These are phyloP conservation scores for Albifimbria verrucaria DNA, from an alignment of 2,329 filamentous ascomycete genomes.

Conservation along the genomic window DNA sequence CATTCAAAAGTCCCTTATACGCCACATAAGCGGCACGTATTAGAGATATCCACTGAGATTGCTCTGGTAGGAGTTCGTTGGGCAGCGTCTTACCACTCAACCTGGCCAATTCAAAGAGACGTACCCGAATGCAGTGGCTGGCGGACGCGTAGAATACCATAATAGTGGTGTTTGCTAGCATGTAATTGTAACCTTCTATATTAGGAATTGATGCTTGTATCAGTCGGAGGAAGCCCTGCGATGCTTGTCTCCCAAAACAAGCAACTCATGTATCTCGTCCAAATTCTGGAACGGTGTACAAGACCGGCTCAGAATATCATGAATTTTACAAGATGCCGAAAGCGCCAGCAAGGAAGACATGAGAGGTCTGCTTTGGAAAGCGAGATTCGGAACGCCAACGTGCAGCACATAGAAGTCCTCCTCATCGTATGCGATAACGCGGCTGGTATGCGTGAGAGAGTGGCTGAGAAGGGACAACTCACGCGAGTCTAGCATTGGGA, in stretches of 20 bases:
- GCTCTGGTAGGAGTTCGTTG: slow-evolving; percentile 25
- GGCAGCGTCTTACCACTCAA: slow-evolving; percentile 10
- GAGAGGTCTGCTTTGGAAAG: slow-evolving; percentile 33
- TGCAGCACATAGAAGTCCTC: slow-evolving; percentile 37
- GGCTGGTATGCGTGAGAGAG: slow-evolving; percentile 39
- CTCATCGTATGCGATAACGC: slow-evolving; percentile 28
- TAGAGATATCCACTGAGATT: slow-evolving; percentile 34
- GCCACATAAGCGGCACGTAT: slow-evolving; percentile 32
- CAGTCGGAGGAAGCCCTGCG: slow-evolving; percentile 34
- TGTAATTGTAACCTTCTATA: slow-evolving; percentile 22
- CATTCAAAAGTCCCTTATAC: slow-evolving; percentile 25
- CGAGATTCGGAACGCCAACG: slow-evolving; percentile 39
- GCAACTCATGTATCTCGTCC: slow-evolving; percentile 10
- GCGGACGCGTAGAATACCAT: slow-evolving; percentile 39
- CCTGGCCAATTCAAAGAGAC: slow-evolving; percentile 21
- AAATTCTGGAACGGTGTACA: background rate
- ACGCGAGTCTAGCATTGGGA: slow-evolving; percentile 13
- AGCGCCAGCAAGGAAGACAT: slow-evolving; percentile 40
- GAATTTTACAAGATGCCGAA: slow-evolving; percentile 35
- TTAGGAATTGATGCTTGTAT: slow-evolving; percentile 29
- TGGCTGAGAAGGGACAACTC: slow-evolving; percentile 37
- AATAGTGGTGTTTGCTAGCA: slow-evolving; percentile 28
- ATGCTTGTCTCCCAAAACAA: slow-evolving; percentile 30
- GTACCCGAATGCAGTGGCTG: slow-evolving; percentile 33
- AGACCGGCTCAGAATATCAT: slow-evolving; percentile 22